Base-by-base conservation (phyloP, 2,329 filamentous ascomycete species). In the Ascochyta koolunga region DNA sequence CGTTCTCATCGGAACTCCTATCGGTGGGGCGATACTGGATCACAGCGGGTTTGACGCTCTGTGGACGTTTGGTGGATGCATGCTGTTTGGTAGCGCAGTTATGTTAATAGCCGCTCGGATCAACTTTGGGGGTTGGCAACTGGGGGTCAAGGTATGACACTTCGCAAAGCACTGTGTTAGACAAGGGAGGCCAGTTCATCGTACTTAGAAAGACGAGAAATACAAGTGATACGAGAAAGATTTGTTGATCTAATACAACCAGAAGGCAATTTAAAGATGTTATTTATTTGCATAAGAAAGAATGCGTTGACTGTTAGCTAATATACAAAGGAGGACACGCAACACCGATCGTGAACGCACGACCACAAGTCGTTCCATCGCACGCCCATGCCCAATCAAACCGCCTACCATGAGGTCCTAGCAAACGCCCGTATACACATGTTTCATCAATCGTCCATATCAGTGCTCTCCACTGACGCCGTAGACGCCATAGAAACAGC, bases 1-100 rank as follows among this genome's bases (percentile, higher is more conserved):
- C 0, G 56, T 85, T 43, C 60, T 86, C 54, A 75, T 84, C 7
- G 83, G 83, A 2, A 83, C 82, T 3, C 83, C 83, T 0, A 83
- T 85, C 48, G 80, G 80, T 2, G 84, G 84, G 16, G 80, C 80
- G 13, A 83, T 86, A 27, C 56, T 84, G 52, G 74, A 76, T 44
- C 61, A 67, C 5, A 77, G 77, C 13, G 75, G 79, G 9, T 81
- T 76, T 33, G 66, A 65, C 1, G 66, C 73, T 24, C 62, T 79
- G 2, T 81, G 79, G 79, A 60, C 74, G 1, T 81, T 74, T 66
- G 77, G 77, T 0, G 79, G 77, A 0, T 56, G 58, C 22, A 59
- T 72, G 66, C 32, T 74, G 43, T 44, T 67, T 37, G 64, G 45
- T 2, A 60, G 64, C 45, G 62, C 54, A 19, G 60, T 18, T 19